Evolutionary conservation across 164 flowering plant species (phyloP), one percentile per base, ranked within the genome.

Genomic region (Chimonanthus praecox): DNA sequence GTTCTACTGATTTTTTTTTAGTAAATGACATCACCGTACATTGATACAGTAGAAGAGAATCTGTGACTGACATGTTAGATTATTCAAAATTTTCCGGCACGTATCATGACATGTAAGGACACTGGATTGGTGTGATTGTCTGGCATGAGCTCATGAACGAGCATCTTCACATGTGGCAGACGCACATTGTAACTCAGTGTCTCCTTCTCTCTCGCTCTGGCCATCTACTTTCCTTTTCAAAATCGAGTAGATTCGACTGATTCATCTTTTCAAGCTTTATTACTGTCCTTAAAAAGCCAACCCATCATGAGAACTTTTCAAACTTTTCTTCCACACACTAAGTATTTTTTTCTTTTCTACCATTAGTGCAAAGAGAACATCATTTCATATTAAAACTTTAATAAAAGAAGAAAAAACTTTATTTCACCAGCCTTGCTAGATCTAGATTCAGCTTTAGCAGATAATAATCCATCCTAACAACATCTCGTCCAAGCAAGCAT

Each of bases 381-480:
- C 68, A 66, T 66, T 8, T 43, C 46, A 33, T 4, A 66, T 43
- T 5, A 33, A 66, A 66, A 66, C 33, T 33, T 33, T 33, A 33
- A 66, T 66, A 11, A 2, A 45, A 44, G 60, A 48, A 48, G 45
- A 18, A 48, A 66, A 33, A 13, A 47, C 68, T 9, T 76, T 76
- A 71, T 73, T 77, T 73, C 70, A 65, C 69, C 71, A 65, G 13
- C 73, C 70, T 51, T 69, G 76, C 64, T 46, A 58, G 67, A 77
- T 69, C 68, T 68, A n/a, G 64, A 61, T 54, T 69, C 76, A 77
- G 71, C 50, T 72, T 72, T 54, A 60, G 21, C 68, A 47, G 58
- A 71, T 51, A 21, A 66, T 66, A 66, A 49, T 50, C 47, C 43
- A 66, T 10, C 60, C 68, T 45, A 66, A 66, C 70, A 62, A 54